Evolutionary conservation across 2,329 filamentous ascomycete species (phyloP).

Genomic region (Lasiodiplodia hormozganensis): DNA sequence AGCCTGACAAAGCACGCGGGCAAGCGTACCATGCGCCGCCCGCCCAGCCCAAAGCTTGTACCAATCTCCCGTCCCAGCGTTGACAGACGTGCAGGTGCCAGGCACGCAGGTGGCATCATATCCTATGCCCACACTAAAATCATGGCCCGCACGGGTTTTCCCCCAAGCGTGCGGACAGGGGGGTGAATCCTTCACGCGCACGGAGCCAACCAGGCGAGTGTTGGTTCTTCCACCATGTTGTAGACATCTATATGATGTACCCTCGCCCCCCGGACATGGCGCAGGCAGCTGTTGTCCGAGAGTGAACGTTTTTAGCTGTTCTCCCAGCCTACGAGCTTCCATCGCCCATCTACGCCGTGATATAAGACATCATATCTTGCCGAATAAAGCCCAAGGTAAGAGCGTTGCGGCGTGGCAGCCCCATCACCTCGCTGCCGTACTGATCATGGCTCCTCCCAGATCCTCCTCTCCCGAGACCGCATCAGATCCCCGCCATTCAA

Average conservation of each 20-base stretch:
- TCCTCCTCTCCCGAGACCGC: constrained; percentile 19
- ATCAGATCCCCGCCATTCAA: constrained; percentile 15
- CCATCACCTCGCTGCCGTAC: constrained; percentile 35
- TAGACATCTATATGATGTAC: constrained; percentile 32
- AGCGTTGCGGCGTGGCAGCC: constrained; percentile 24
- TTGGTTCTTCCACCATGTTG: constrained; percentile 29
- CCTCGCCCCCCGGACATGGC: constrained; percentile 41
- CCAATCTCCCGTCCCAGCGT: constrained; percentile 28
- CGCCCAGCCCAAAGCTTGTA: constrained; percentile 26
- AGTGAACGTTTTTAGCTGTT: constrained; percentile 28
- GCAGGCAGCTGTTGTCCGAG: constrained; percentile 36
- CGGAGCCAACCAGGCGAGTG: constrained; percentile 31
- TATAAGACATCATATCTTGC: constrained; percentile 25
- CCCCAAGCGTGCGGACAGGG: constrained; percentile 35
- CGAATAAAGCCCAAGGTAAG: constrained; percentile 25
- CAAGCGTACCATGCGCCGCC: constrained; percentile 22
- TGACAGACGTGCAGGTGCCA: constrained; percentile 24
- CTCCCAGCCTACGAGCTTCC: constrained; percentile 17
- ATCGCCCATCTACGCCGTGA: constrained; percentile 19
- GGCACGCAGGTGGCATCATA: constrained; percentile 29
- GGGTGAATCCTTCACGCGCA: constrained; percentile 45
- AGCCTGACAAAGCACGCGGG: constrained; percentile 19
- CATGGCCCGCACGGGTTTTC: constrained; percentile 41
- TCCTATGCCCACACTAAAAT: constrained; percentile 41
- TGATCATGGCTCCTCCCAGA: constrained; percentile 43